Evolutionary conservation across 2,329 filamentous ascomycete species (phyloP).

Genomic region (Domatiomyces catenatus): DNA sequence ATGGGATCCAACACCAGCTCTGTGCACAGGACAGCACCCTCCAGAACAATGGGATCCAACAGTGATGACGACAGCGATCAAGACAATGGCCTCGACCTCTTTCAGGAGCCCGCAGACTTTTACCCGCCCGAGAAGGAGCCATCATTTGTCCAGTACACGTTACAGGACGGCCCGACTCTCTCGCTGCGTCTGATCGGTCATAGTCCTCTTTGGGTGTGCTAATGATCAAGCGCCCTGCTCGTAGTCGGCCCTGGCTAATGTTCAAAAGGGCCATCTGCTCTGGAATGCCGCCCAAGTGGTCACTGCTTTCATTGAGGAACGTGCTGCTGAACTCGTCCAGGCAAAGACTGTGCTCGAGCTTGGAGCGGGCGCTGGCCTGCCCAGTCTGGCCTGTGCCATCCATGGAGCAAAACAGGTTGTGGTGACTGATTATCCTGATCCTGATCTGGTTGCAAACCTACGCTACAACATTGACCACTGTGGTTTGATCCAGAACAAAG

Average conservation of each 20-base stretch:
- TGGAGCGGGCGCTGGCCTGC: slow-evolving; percentile 74
- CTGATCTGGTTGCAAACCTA: slow-evolving; percentile 67
- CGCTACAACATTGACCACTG: slow-evolving; percentile 53
- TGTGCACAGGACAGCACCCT: too few species aligned
- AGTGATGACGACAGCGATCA: slow-evolving; percentile 5
- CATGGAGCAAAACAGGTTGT: slow-evolving; percentile 55
- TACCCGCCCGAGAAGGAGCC: slow-evolving; percentile 63
- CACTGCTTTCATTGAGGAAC: slow-evolving; percentile 60
- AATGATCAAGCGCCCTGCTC: not conserved
- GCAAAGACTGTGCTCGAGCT: slow-evolving; percentile 68
- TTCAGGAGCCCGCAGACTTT: slow-evolving; percentile 67
- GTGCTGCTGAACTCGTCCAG: slow-evolving; percentile 44
- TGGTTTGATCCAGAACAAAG: slow-evolving; percentile 30
- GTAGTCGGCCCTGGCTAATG: slow-evolving; percentile 11
- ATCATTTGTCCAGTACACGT: slow-evolving; percentile 55
- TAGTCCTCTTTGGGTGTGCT: slow-evolving; percentile 63
- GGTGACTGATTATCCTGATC: slow-evolving; percentile 78
- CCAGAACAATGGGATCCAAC: not conserved
- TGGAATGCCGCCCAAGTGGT: slow-evolving; percentile 81
- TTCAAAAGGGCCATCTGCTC: slow-evolving; percentile 55
- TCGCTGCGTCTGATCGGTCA: slow-evolving; percentile 68
- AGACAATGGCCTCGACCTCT: slow-evolving; percentile 38
- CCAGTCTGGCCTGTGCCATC: slow-evolving; percentile 60
- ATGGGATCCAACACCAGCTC: too few species aligned
- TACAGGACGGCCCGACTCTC: slow-evolving; percentile 50